phyloP scores from a whole-genome alignment of 495 filamentous ascomycete genomes.

The Neurospora sp. region DNA sequence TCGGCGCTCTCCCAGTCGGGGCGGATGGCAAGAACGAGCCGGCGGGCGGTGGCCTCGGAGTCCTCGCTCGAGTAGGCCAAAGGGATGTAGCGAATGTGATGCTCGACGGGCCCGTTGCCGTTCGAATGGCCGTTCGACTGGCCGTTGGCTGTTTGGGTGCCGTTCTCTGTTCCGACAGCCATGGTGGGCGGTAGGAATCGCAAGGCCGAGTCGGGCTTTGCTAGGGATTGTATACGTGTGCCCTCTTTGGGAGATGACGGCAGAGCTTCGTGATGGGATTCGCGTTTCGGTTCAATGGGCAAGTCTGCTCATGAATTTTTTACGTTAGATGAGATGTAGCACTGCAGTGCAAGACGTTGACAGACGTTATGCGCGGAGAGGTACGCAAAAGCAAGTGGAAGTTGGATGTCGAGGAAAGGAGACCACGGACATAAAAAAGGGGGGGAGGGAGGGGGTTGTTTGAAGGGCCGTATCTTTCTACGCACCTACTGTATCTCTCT shows the following conservation, averaged over 20 bases:
- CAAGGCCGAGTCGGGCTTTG: not conserved
- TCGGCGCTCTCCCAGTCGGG: conserved; percentile 70
- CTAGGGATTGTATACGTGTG: not conserved
- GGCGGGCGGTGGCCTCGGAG: conserved; percentile 63
- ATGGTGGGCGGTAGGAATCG: conserved; percentile 7
- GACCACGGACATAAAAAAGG: not conserved
- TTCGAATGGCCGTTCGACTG: conserved; percentile 14
- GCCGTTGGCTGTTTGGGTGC: conserved; percentile 1
- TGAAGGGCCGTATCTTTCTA: not conserved
- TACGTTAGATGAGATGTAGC: not conserved
- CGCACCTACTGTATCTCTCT: not conserved
- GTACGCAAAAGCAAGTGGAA: not conserved
- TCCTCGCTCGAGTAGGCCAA: conserved; percentile 66
- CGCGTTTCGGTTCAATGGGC: not conserved
- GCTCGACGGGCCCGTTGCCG: conserved; percentile 4
- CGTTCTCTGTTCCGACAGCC: conserved; percentile 18
- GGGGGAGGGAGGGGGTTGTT: not conserved
- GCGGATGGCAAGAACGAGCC: conserved; percentile 66
- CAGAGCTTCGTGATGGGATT: not conserved
- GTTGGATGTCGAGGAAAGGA: not conserved
- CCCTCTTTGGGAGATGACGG: not conserved
- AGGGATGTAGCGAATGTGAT: conserved; percentile 48
- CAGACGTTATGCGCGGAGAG: not conserved
- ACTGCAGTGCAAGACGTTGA: not conserved
- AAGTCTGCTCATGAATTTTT: not conserved